Evolutionary conservation across 176 grass and related monocot genomes (phyloP).

Genomic region (Aegilops longissima): DNA sequence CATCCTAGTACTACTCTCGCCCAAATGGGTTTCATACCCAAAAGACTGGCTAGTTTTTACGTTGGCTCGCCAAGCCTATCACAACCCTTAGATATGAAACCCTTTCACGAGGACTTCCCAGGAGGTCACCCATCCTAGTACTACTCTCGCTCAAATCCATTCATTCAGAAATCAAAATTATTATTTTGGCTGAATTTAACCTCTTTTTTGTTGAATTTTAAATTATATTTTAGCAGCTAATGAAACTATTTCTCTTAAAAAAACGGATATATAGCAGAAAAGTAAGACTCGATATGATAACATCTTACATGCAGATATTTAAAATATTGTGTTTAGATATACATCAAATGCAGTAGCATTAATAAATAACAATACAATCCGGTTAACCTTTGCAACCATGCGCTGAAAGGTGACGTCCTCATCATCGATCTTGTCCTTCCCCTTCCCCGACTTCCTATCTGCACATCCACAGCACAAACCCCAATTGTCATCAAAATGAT

Average conservation of each 20-base stretch:
- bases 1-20: no score
- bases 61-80: no score
- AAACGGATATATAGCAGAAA: no score
- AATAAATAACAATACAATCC: conserved; percentile 28
- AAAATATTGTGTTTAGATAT: neutral
- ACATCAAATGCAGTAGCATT: neutral
- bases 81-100: no score
- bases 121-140: no score
- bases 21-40: no score
- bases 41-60: no score
- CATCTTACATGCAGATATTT: neutral
- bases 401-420: conserved; percentile 97
- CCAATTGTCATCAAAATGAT: neutral
- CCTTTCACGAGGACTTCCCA: no score
- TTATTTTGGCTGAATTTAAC: neutral
- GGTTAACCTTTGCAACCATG: conserved; percentile 98
- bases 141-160: neutral
- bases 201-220: neutral
- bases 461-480: neutral
- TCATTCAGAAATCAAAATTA: neutral
- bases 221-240: neutral
- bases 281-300: neutral
- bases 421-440: conserved; percentile 96
- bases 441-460: conserved; percentile 94
- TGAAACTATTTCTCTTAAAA: neutral